Conservation (phyloP, 805 yeast species). For the Sugiyamaella marilandica region DNA sequence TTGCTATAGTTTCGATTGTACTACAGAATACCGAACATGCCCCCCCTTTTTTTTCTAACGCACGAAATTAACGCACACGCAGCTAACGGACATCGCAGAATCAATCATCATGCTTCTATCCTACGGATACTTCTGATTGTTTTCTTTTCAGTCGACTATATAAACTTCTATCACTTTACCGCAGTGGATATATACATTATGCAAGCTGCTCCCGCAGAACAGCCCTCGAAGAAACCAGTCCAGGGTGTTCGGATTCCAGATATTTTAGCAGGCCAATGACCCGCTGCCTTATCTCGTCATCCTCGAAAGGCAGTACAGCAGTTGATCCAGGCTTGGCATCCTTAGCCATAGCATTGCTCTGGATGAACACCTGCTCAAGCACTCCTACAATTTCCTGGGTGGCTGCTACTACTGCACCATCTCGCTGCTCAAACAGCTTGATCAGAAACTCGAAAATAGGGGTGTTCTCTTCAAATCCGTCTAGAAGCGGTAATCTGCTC, state of each 20-base stretch:
- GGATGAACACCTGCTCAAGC: slow-evolving; percentile 64
- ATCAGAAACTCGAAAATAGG: slow-evolving; percentile 80
- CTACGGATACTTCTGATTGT: background rate
- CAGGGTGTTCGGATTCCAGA: slow-evolving; percentile 60
- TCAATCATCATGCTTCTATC: slow-evolving; percentile 1
- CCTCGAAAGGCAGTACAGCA: slow-evolving; percentile 65
- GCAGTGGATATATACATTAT: background rate
- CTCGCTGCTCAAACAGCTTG: slow-evolving; percentile 61
- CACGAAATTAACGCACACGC: too few relatives aligned
- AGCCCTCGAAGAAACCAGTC: slow-evolving; percentile 31
- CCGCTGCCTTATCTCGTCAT: slow-evolving; percentile 57
- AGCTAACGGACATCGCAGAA: too few relatives aligned
- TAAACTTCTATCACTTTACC: too few relatives aligned
- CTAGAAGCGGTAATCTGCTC: slow-evolving; percentile 74
- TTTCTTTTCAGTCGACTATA: too few relatives aligned
- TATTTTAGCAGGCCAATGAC: slow-evolving; percentile 69
- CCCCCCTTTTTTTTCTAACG: too few relatives aligned
- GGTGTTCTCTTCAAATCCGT: slow-evolving; percentile 87
- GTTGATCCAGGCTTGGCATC: slow-evolving; percentile 45
- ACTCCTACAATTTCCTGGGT: slow-evolving; percentile 50
- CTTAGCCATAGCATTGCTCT: slow-evolving; percentile 63
- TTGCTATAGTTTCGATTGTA: too few relatives aligned
- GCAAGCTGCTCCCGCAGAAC: slow-evolving; percentile 13
- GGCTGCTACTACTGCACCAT: slow-evolving; percentile 44
- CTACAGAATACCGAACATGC: too few relatives aligned